Conservation (phyloP, 2,329 filamentous ascomycete species). For the Penicillium sp. region DNA sequence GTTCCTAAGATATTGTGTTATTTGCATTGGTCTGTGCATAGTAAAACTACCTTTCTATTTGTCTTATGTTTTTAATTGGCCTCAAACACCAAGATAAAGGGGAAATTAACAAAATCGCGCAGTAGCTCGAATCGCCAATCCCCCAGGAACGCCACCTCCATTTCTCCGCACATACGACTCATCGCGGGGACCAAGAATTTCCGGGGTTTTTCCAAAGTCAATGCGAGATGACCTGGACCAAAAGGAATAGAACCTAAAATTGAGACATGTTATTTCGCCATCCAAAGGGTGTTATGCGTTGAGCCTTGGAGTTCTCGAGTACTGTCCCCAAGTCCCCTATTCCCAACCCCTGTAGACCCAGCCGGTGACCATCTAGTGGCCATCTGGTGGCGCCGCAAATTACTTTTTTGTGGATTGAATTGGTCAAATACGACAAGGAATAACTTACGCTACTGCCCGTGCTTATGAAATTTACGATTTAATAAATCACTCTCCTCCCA, state of each 20-base stretch:
- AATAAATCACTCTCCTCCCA: not conserved
- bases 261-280: too few relatives aligned
- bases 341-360: not conserved
- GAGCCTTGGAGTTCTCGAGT: not conserved
- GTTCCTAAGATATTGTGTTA: not conserved
- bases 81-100: too few relatives aligned
- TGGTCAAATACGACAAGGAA: not conserved
- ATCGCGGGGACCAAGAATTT: too few relatives aligned
- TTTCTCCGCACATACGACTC: not conserved
- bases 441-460: not conserved
- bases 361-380: too few relatives aligned
- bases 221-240: too few relatives aligned
- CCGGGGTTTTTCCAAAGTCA: too few relatives aligned
- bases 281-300: not conserved
- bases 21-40: not conserved
- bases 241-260: too few relatives aligned
- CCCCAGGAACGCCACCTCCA: constrained; percentile 6
- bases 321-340: not conserved
- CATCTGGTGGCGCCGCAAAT: not conserved
- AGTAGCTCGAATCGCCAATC: not conserved
- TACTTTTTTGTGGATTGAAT: not conserved
- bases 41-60: not conserved
- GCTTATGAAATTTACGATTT: not conserved
- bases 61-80: too few relatives aligned
- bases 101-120: not conserved